A percentile compares a stretch with the other conserved stretches of the same genome.
Evolutionary conservation across 805 yeast species (phyloP).

Genomic region (Yarrowia porcina): DNA sequence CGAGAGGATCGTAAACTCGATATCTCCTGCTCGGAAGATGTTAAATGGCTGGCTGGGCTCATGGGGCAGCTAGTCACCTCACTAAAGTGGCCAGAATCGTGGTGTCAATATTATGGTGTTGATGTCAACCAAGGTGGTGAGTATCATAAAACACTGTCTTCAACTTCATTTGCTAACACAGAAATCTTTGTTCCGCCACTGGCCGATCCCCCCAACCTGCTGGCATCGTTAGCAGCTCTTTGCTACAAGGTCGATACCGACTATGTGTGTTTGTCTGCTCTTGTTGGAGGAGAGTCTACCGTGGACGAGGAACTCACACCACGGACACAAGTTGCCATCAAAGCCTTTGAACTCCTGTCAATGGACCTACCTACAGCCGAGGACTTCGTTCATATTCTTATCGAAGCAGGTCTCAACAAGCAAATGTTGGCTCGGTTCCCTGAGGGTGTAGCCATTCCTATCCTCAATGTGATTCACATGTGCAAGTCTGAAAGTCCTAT

Average conservation of each 20-base stretch:
- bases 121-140: not conserved
- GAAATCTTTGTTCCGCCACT: not conserved
- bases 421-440: slow-evolving; percentile 65
- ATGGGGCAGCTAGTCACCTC: not conserved
- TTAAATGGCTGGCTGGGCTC: not conserved
- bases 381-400: slow-evolving; percentile 61
- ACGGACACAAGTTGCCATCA: slow-evolving; percentile 20
- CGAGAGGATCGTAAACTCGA: slow-evolving; percentile 17
- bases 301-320: slow-evolving; percentile 33
- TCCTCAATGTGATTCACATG: slow-evolving; percentile 46
- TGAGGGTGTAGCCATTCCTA: slow-evolving; percentile 62
- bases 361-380: slow-evolving; percentile 48
- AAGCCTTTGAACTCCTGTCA: slow-evolving; percentile 36
- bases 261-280: slow-evolving; percentile 61
- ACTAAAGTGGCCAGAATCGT: slow-evolving; percentile 9
- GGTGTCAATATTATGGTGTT: not conserved
- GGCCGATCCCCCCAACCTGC: slow-evolving; percentile 3
- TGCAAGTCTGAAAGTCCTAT: slow-evolving; percentile 42
- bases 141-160: not conserved
- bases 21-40: not conserved
- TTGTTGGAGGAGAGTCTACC: slow-evolving; percentile 51
- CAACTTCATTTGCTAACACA: not conserved
- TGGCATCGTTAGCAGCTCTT: slow-evolving; percentile 33
- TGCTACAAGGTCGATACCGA: slow-evolving; percentile 52
- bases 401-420: slow-evolving; percentile 50